Evolutionary conservation across 176 grass and related monocot genomes (phyloP).

Genomic region (Carex pumila): DNA sequence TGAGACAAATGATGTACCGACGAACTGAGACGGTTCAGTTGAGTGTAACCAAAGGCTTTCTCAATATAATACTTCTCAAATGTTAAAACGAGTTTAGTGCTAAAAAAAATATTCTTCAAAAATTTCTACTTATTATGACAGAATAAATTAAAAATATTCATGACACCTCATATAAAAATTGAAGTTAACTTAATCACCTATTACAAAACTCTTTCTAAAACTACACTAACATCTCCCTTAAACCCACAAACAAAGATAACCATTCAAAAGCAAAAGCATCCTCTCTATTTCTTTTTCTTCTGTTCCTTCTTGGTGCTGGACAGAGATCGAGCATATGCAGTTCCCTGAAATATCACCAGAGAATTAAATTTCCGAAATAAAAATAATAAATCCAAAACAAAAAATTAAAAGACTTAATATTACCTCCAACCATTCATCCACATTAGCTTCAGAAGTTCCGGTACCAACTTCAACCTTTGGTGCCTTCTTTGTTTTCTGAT

Average conservation of each 20-base stretch:
- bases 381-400: not conserved
- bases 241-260: not conserved
- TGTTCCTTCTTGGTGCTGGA: slow-evolving; percentile 10
- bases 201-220: slow-evolving; percentile 23
- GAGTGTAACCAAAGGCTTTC: not conserved
- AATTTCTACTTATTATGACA: slow-evolving; percentile 11
- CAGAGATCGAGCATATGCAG: slow-evolving; percentile 13
- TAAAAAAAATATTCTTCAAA: not conserved
- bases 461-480: slow-evolving; percentile 92
- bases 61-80: not conserved
- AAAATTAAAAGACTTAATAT: not conserved
- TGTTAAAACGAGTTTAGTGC: not conserved
- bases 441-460: slow-evolving; percentile 55
- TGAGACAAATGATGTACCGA: too few species aligned
- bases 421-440: slow-evolving; percentile 98
- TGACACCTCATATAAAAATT: slow-evolving; percentile 2
- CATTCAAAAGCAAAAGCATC: not conserved
- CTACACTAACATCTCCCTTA: not conserved
- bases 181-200: slow-evolving; percentile 9
- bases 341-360: slow-evolving; percentile 14
- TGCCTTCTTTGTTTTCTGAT: slow-evolving; percentile 79
- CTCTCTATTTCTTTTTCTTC: slow-evolving; percentile 22
- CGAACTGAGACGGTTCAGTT: not conserved
- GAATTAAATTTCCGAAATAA: not conserved
- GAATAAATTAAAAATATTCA: not conserved